Evolutionary conservation across 306 rosid genomes (phyloP), one percentile per base, ranked within the genome.

Genomic region (Rubus parviflorus): DNA sequence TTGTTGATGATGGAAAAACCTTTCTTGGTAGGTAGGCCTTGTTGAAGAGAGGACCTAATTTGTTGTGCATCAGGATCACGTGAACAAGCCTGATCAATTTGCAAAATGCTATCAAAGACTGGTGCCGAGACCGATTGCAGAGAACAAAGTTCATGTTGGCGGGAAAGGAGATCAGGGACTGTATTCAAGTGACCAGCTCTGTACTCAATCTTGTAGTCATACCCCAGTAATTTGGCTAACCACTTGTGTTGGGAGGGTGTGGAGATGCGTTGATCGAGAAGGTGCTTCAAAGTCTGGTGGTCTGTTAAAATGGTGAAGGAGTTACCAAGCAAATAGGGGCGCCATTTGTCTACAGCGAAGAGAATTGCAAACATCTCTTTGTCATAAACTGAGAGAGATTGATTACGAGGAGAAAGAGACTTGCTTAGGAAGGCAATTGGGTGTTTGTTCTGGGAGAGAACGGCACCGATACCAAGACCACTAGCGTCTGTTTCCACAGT

Each of bases 401-500:
- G 46, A 1, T 64, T 37, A 0, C 8, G 5, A 0, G 17, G 23
- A 0, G 25, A 64, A 0, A 63, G 1, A 0, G 41, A 1, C 45
- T 63, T 35, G 0, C 5, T 13, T 1, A 37, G 41, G 8, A 23
- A 60, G 1, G 41, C 66, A 0, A 60, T 60, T 4, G 66, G 41
- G 17, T 60, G 41, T 12, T 60, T 25, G 30, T 25, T 25, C 30
- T 25, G 66, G 8, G 8, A 60, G 12, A 60, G 1, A 0, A 60
- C 41, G 0, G 3, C 41, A 0, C 41, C 22, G 0, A 63, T 35
- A 1, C 45, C 68, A 0, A 1, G 0, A 0, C 12, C 12, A 0
- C 5, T 30, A 0, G 23, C 68, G 13, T 63, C 68, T 0, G 4
- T 13, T 2, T 63, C 68, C 1, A 63, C 11, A 0, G 5, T 7